Evolutionary conservation across 441 rosid species (phyloP).

Genomic region (California macrophylla): DNA sequence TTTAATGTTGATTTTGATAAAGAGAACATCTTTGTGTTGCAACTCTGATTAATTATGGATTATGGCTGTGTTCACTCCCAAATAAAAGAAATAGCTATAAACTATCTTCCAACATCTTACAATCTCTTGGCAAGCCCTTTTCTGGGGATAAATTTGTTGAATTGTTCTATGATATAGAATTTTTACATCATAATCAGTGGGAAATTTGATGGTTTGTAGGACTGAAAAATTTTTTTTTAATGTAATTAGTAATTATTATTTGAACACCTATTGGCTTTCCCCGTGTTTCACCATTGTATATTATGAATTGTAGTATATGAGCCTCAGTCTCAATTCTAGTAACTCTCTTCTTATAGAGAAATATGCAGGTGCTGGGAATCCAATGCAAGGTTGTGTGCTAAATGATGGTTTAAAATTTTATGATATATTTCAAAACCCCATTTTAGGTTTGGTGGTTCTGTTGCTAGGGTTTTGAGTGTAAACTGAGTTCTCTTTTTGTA

Average conservation of each 20-base stretch:
- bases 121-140: not conserved
- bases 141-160: not conserved
- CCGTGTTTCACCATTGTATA: not conserved
- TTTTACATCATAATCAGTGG: not conserved
- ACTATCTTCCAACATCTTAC: not conserved
- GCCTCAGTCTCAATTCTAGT: not conserved
- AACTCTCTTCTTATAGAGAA: not conserved
- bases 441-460: not conserved
- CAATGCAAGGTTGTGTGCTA: not conserved
- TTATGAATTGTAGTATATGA: not conserved
- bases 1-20: not conserved
- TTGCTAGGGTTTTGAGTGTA: not conserved
- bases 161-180: not conserved
- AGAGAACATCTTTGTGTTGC: not conserved
- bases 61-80: not conserved
- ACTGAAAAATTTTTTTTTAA: not conserved
- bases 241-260: not conserved
- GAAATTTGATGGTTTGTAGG: not conserved
- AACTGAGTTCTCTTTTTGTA: constrained; percentile 15
- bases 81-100: not conserved
- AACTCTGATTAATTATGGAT: not conserved
- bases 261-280: not conserved
- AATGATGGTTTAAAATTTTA: not conserved
- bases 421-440: not conserved
- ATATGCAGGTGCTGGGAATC: not conserved